phyloP scores from a whole-genome alignment of 768 basidiomycete species.

The Lactifluus volemus region DNA sequence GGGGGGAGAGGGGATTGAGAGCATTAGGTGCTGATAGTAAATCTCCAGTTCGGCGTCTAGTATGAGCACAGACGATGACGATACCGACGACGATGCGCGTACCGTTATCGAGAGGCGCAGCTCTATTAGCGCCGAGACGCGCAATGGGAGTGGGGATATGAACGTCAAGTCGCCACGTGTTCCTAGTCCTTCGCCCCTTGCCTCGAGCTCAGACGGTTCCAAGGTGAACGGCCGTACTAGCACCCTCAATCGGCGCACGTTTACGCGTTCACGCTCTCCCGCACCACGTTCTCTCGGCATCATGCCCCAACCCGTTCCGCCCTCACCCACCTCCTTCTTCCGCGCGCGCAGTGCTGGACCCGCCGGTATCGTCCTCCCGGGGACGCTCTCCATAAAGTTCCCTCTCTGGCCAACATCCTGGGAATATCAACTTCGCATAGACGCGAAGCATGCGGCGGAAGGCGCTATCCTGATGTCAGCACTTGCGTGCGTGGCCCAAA shows the following conservation, averaged over 20 bases:
- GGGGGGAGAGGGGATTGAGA: not conserved
- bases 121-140: conserved; percentile 6
- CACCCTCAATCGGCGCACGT: conserved; percentile 34
- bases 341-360: conserved; percentile 30
- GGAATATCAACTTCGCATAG: conserved; percentile 45
- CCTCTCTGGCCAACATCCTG: conserved; percentile 35
- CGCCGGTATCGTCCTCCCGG: conserved; percentile 38
- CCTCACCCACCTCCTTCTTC: conserved; percentile 36
- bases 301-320: conserved; percentile 26
- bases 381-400: conserved; percentile 36
- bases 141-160: not conserved
- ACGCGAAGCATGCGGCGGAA: conserved; percentile 55
- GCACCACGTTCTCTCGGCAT: conserved; percentile 31
- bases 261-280: conserved; percentile 71
- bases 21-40: not conserved
- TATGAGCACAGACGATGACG: conserved; percentile 45
- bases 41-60: conserved; percentile 39
- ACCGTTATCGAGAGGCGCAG: conserved; percentile 11
- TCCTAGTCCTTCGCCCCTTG: conserved; percentile 9
- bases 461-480: conserved; percentile 56
- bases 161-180: conserved; percentile 2
- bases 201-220: conserved; percentile 32
- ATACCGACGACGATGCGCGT: conserved; percentile 43
- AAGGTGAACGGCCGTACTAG: conserved; percentile 32
- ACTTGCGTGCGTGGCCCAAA: conserved; percentile 45